These are phyloP conservation scores for Dactylellina cionopaga DNA, from an alignment of 2,329 filamentous ascomycete species.

Conservation along the genomic window DNA sequence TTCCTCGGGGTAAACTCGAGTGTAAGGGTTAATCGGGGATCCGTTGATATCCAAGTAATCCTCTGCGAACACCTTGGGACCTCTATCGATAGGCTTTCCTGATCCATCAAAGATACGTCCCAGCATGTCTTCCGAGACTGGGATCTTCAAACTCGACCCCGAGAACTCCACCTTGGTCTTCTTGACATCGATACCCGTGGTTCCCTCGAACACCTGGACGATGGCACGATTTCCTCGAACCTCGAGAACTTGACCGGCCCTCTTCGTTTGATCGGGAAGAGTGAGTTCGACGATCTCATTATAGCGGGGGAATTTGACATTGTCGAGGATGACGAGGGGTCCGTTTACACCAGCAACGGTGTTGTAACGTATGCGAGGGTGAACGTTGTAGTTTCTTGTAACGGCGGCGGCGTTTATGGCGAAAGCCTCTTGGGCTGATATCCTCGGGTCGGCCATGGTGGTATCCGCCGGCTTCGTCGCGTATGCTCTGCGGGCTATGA, in stretches of 20 bases:
- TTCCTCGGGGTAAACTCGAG: constrained; percentile 97
- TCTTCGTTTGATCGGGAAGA: constrained; percentile 90
- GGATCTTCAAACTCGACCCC: constrained; percentile 95
- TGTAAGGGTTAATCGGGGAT: constrained; percentile 97
- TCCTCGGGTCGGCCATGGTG: constrained; percentile 54
- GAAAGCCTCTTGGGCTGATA: constrained; percentile 57
- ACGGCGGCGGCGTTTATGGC: constrained; percentile 57
- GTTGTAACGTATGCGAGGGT: constrained; percentile 89
- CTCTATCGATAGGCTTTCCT: constrained; percentile 97
- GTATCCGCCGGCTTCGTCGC: constrained; percentile 27
- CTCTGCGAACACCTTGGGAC: constrained; percentile 95
- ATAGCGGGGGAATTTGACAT: constrained; percentile 97
- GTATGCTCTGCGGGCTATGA: constrained; percentile 3
- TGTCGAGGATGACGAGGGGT: constrained; percentile 84
- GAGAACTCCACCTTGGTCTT: constrained; percentile 93
- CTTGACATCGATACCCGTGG: constrained; percentile 96
- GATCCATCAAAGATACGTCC: constrained; percentile 97
- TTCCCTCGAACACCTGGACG: constrained; percentile 98
- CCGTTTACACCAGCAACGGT: constrained; percentile 98
- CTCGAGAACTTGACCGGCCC: constrained; percentile 95
- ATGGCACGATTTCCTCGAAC: constrained; percentile 94
- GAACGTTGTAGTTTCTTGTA: constrained; percentile 62
- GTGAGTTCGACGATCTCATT: constrained; percentile 96
- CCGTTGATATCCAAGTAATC: constrained; percentile 99
- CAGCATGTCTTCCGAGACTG: constrained; percentile 99